Conservation (phyloP, 768 basidiomycete genomes). For the Kwoniella sp. region DNA sequence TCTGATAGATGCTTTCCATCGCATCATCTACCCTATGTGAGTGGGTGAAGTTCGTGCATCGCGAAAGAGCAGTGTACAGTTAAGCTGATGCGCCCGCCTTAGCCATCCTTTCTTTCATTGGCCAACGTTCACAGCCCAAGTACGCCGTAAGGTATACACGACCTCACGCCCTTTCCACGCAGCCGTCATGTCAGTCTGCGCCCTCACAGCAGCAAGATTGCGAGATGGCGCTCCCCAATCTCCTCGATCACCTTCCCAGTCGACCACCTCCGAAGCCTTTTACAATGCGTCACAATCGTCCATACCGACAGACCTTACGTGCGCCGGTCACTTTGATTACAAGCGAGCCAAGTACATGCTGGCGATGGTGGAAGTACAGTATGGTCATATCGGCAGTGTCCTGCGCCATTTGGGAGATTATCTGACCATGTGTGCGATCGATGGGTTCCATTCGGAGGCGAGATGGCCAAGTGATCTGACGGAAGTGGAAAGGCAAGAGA, state of each 20-base stretch:
- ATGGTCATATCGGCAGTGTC: slow-evolving; percentile 31
- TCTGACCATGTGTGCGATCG: slow-evolving; percentile 30
- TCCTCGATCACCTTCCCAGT: neutral
- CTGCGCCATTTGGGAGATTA: slow-evolving; percentile 40
- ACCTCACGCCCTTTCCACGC: slow-evolving; percentile 21
- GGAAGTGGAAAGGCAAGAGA: slow-evolving; percentile 39
- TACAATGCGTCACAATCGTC: slow-evolving; percentile 31
- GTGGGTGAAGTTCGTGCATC: no score
- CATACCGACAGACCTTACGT: slow-evolving; percentile 30
- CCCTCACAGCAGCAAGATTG: slow-evolving; percentile 21
- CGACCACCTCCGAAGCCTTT: slow-evolving; percentile 31
- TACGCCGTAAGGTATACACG: slow-evolving; percentile 20
- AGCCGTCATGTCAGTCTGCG: slow-evolving; percentile 29
- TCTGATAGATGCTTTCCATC: slow-evolving; percentile 23
- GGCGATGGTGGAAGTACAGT: slow-evolving; percentile 41
- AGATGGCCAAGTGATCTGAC: slow-evolving; percentile 39
- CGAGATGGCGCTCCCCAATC: slow-evolving; percentile 22
- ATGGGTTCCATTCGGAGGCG: slow-evolving; percentile 42
- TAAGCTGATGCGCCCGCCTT: no score
- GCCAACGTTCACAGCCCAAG: slow-evolving; percentile 25
- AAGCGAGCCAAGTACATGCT: slow-evolving; percentile 38
- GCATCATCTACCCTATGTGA: slow-evolving; percentile 33
- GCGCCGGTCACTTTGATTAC: slow-evolving; percentile 40
- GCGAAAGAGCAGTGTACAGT: no score
- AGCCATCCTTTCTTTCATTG: slow-evolving; percentile 34